A percentile compares a stretch with the other conserved stretches of the same genome.
These are phyloP conservation scores for Candida stauntonica DNA, from an alignment of 805 yeast genomes.

Conservation along the genomic window DNA sequence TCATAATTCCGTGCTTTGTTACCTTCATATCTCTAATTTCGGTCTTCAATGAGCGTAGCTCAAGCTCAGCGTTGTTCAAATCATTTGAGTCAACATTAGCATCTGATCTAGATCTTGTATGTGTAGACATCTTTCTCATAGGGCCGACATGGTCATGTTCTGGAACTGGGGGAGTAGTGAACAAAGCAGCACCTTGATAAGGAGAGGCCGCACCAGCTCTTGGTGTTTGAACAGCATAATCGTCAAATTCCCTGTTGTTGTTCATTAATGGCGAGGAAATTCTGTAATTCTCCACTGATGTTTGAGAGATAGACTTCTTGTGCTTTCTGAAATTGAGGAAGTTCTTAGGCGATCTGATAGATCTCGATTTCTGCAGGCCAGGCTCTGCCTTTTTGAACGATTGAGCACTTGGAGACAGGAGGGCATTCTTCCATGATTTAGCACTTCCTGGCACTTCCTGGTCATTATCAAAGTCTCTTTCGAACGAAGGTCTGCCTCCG, in stretches of 20 bases:
- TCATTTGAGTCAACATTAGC: conserved; percentile 20
- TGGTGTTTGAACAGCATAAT: conserved; percentile 15
- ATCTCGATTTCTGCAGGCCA: conserved; percentile 13
- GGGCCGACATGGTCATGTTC: conserved; percentile 3
- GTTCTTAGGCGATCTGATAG: conserved; percentile 27
- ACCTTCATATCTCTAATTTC: conserved; percentile 39
- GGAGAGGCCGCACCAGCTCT: conserved; percentile 13
- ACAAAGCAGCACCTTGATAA: conserved; percentile 23
- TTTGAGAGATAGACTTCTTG: conserved; percentile 24
- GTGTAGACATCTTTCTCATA: conserved; percentile 11
- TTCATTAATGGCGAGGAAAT: conserved; percentile 25
- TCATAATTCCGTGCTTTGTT: conserved; percentile 38
- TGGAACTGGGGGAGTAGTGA: conserved; percentile 28
- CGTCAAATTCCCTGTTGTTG: conserved; percentile 7
- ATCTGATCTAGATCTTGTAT: conserved; percentile 18
- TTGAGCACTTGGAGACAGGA: conserved; percentile 10
- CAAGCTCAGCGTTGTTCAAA: conserved; percentile 29
- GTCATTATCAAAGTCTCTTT: conserved; percentile 2
- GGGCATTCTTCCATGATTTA: conserved; percentile 7
- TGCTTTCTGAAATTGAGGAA: conserved; percentile 25
- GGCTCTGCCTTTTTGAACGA: background rate
- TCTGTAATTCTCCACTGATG: conserved; percentile 22
- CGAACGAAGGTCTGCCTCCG: conserved; percentile 4
- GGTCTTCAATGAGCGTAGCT: conserved; percentile 36
- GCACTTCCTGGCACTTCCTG: conserved; percentile 9